These are phyloP conservation scores for Trametes hirsuta DNA, from an alignment of 1,284 basidiomycete species.

Conservation along the genomic window DNA sequence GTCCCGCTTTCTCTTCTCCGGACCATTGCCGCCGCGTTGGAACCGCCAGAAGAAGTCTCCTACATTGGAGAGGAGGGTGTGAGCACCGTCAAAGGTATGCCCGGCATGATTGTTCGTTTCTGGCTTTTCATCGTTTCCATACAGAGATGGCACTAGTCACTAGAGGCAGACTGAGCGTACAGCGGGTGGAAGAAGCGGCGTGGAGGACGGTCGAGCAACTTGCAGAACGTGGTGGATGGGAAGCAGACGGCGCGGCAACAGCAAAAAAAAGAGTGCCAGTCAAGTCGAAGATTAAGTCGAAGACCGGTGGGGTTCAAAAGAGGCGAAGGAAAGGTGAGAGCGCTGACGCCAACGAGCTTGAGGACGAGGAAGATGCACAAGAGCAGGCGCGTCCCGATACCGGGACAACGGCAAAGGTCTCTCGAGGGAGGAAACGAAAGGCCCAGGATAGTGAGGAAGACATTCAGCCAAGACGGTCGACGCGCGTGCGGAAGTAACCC, in stretches of 20 bases:
- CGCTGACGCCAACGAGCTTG: conserved; percentile 3
- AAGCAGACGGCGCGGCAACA: conserved; percentile 30
- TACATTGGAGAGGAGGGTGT: conserved; percentile 69
- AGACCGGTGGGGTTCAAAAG: neutral
- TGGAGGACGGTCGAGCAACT: conserved; percentile 72
- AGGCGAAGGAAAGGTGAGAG: conserved; percentile 1
- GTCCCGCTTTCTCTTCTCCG: conserved; percentile 82
- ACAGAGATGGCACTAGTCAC: conserved; percentile 82
- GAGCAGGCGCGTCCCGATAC: neutral
- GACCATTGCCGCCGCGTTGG: conserved; percentile 50
- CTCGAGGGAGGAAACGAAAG: conserved; percentile 26
- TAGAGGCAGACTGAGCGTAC: conserved; percentile 86
- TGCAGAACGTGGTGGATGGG: conserved; percentile 78
- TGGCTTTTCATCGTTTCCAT: neutral
- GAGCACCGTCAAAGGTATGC: conserved; percentile 61
- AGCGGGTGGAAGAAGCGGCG: conserved; percentile 73
- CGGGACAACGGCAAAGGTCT: neutral
- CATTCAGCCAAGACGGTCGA: conserved; percentile 14
- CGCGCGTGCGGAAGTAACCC: conserved; percentile 23
- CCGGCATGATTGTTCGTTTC: neutral
- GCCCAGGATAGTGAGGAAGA: conserved; percentile 14
- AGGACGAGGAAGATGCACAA: conserved; percentile 3
- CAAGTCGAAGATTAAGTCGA: conserved; percentile 6
- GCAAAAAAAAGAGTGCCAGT: conserved; percentile 7
- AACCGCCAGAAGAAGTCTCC: conserved; percentile 55